phyloP scores from a whole-genome alignment of 2,329 filamentous ascomycete species.

The Dendrostoma leiphaemia region DNA sequence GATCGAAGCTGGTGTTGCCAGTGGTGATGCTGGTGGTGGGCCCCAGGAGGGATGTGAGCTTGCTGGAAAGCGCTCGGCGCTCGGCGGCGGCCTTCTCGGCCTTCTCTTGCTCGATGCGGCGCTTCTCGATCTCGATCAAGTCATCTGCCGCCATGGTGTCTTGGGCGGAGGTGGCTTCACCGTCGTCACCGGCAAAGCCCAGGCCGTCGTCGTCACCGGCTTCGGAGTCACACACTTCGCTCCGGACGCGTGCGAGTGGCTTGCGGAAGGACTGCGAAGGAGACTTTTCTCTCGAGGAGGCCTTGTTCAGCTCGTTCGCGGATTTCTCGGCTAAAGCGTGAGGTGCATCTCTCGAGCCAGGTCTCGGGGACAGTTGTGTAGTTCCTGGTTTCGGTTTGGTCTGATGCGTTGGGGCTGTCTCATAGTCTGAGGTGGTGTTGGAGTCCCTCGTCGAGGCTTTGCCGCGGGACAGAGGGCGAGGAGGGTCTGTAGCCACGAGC shows the following conservation, averaged over 20 bases:
- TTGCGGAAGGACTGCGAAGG: conserved; percentile 11
- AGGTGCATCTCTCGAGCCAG: conserved; percentile 25
- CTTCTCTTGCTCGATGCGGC: conserved; percentile 16
- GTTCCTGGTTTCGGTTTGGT: background rate
- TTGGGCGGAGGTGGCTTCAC: conserved; percentile 4
- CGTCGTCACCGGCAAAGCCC: conserved; percentile 5
- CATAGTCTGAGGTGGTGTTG: conserved; percentile 23
- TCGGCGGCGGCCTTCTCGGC: conserved; percentile 29
- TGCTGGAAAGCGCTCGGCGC: conserved; percentile 39
- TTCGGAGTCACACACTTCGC: conserved; percentile 39
- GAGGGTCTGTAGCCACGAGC: conserved; percentile 9
- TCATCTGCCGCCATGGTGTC: background rate
- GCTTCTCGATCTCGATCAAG: conserved; percentile 9
- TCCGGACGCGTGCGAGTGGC: conserved; percentile 31
- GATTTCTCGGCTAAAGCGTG: conserved; percentile 41
- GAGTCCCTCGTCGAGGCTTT: conserved; percentile 3
- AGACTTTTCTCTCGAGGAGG: conserved; percentile 31
- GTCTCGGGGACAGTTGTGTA: conserved; percentile 17
- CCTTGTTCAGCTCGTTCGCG: conserved; percentile 40
- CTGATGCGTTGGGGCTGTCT: conserved; percentile 32
- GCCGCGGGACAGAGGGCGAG: background rate
- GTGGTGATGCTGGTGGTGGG: conserved; percentile 21
- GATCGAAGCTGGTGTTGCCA: conserved; percentile 1
- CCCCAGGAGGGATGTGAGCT: conserved; percentile 41
- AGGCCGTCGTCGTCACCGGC: conserved; percentile 20